Conservation (phyloP, 352 stramenopile species). For the Globisporangium lucens region DNA sequence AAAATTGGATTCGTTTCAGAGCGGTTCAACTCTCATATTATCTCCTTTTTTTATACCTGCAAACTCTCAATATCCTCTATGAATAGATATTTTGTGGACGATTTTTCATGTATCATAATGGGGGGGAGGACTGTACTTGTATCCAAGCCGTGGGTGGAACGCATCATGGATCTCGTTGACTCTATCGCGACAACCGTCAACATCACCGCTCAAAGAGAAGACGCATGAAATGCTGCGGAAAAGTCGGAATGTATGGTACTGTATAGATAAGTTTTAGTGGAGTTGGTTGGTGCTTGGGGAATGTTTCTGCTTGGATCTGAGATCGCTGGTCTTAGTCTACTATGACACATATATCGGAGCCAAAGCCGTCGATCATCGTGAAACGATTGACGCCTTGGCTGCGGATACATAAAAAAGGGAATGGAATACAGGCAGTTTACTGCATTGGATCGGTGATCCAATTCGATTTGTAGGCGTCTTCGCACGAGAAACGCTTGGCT, state of each 20-base stretch:
- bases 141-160: background rate
- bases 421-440: conserved; percentile 5
- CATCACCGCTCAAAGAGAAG: background rate
- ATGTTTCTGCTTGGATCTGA: background rate
- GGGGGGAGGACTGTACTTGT: no score
- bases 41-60: no score
- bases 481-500: conserved; percentile 69
- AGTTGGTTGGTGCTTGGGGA: background rate
- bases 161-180: background rate
- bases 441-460: conserved; percentile 57
- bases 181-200: no score
- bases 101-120: no score
- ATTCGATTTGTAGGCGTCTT: conserved; percentile 74
- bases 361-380: background rate
- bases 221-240: background rate
- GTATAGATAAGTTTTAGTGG: conserved; percentile 16
- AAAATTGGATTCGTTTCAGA: no score
- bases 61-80: no score
- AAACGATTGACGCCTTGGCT: background rate
- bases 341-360: conserved; percentile 17
- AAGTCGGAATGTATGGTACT: conserved; percentile 15
- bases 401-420: conserved; percentile 27
- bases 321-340: conserved; percentile 7
- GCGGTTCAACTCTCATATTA: no score
- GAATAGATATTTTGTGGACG: no score